Evolutionary conservation across 2,329 filamentous ascomycete genomes (phyloP), one percentile per base, ranked within the genome.

Genomic region (Trichoderma pleuroti): DNA sequence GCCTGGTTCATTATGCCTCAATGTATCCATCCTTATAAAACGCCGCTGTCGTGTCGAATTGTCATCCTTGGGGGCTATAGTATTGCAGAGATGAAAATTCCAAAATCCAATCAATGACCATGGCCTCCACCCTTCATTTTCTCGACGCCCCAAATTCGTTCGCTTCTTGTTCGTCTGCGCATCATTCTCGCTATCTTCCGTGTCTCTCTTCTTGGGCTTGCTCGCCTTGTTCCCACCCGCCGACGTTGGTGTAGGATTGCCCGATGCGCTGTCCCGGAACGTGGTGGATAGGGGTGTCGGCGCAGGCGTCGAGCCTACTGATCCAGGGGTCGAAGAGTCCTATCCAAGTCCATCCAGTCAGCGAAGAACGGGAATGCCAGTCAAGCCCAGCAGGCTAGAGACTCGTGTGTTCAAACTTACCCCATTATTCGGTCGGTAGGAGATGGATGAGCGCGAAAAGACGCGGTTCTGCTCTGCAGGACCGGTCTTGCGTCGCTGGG

Each of bases 401-500:
- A 24, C 24, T 24, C 32, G 36, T 32, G 9, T 62, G 49, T 32
- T 5, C 14, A 42, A 14, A 24, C 77, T 71, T 77, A 82, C 81
- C 70, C 77, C 75, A 59, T 77, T 80, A 54, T 78, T 81, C 14
- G 83, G 81, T 72, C 87, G 86, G 74, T 90, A 90, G 2, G 87
- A 90, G 49, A 90, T 84, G n/a, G 89, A 88, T 21, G 88, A 88
- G 74, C 86, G 82, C 71, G 89, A 88, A 80, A 95, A 95, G 68
- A 95, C 91, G 73, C 92, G 86, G 78, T 93, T 92, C 75, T 88
- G 86, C 66, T 94, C 92, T 72, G 85, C 86, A 62, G 91, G 83
- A 6, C 87, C 87, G 28, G 87, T 85, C 79, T 92, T 88, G 76
- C 90, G 87, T 77, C 91, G 85, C 74, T 88, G 85, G 12, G 90